Evolutionary conservation across 2,329 filamentous ascomycete genomes (phyloP).

Genomic region (Fusarium torulosum): DNA sequence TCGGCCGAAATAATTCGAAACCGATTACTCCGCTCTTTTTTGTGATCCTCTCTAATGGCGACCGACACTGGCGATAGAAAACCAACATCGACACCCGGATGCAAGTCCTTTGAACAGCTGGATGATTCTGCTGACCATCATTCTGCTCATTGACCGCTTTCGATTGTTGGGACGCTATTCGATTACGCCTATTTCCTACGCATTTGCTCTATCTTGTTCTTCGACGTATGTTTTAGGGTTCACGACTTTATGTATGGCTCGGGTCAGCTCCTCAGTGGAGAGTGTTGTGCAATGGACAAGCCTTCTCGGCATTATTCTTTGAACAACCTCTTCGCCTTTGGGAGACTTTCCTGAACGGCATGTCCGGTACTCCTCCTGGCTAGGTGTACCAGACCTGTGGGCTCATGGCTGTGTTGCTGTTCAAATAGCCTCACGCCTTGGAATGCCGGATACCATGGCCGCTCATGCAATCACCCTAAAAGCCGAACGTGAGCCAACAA

Average conservation of each 20-base stretch:
- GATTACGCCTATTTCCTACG: conserved; percentile 50
- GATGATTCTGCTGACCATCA: conserved; percentile 38
- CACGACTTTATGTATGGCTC: conserved; percentile 57
- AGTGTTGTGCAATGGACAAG: conserved; percentile 26
- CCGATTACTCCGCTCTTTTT: conserved; percentile 32
- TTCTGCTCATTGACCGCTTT: conserved; percentile 45
- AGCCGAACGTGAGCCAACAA: conserved; percentile 25
- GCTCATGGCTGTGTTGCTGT: conserved; percentile 32
- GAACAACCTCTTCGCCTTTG: conserved; percentile 30
- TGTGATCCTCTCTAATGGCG: conserved; percentile 36
- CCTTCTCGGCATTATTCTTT: conserved; percentile 16
- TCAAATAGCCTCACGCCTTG: conserved; percentile 21
- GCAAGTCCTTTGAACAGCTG: conserved; percentile 37
- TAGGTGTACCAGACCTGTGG: conserved; percentile 47
- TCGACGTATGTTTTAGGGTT: conserved; percentile 54
- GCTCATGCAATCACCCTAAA: conserved; percentile 33
- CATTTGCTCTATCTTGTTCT: conserved; percentile 59
- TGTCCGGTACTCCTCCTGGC: conserved; percentile 52
- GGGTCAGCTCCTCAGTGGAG: conserved; percentile 49
- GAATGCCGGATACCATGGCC: conserved; percentile 27
- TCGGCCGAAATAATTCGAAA: conserved; percentile 52
- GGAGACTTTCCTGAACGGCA: conserved; percentile 55
- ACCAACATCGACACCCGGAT: conserved; percentile 48
- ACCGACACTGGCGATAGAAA: conserved; percentile 46
- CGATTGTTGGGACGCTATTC: conserved; percentile 47